Evolutionary conservation across 352 stramenopile genomes (phyloP), one percentile per base, ranked within the genome.

Genomic region (Pythium guiyangense): DNA sequence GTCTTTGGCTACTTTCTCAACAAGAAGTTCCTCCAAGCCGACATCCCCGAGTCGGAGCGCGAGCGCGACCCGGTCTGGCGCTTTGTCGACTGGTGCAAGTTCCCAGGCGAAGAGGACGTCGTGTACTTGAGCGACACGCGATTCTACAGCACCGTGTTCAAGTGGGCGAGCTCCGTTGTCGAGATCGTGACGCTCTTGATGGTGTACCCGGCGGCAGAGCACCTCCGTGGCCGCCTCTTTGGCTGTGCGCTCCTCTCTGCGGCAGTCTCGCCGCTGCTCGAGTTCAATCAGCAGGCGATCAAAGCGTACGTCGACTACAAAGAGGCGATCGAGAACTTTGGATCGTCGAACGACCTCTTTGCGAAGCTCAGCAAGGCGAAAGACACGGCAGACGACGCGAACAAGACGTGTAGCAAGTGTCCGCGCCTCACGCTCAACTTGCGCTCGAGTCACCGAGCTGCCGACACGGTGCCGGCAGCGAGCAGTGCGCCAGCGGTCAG

Each of bases 1-100:
- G 58, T 84, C 22, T 75, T 84, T 34, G 77, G 77, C 52, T 87
- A 87, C 54, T 83, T 87, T 39, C 39, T 87, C 11, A 84, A 84
- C 40, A 69, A 67, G 29, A 60, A 84, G 52, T 87, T 87, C 43
- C 20, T 87, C 18, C 77, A 87, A 49, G 71, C 74, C 8, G 74
- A 84, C 31, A 83, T 77, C 27, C 67, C 74, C 4, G 77, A 81
- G 17, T 83, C 72, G 0, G 77, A 87, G 50, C 67, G 77, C 6
- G 71, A 82, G n/a, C 64, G 64, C 27, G 64, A 81, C 18, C 72
- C 75, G 0, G 67, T 81, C 31, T 86, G 75, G 75, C 69, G 73
- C 0, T 81, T 83, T 49, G 54, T 67, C 40, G 64, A 55, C 6
- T 1, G 27, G 12, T 54, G 81, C 26, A 64, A 43, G 6, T 73